phyloP scores from a whole-genome alignment of 331 rosid genomes.

The Prunus yedoensis region DNA sequence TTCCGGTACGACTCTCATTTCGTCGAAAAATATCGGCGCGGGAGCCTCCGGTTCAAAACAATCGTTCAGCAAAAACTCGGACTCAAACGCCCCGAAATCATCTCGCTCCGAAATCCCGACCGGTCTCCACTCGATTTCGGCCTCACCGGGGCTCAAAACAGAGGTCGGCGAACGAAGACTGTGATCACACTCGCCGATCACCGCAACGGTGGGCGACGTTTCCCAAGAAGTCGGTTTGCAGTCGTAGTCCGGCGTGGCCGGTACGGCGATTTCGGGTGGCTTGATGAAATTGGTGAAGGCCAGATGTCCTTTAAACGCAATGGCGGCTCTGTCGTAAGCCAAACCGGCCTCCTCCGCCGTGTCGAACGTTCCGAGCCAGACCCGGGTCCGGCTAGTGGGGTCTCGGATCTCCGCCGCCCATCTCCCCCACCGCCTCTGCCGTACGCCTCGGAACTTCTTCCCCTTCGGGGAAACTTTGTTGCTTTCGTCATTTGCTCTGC shows the following conservation, averaged over 20 bases:
- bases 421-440: slow-evolving; percentile 66
- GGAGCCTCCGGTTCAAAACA: slow-evolving; percentile 17
- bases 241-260: background rate
- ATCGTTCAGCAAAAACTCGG: slow-evolving; percentile 10
- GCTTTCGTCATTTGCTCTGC: background rate
- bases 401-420: slow-evolving; percentile 85
- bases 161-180: slow-evolving; percentile 52
- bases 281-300: slow-evolving; percentile 61
- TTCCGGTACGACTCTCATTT: slow-evolving; percentile 16
- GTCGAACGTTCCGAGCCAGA: slow-evolving; percentile 75
- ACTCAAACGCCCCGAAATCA: slow-evolving; percentile 6
- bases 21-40: slow-evolving; percentile 27
- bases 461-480: background rate
- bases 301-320: slow-evolving; percentile 42
- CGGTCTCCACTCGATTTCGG: slow-evolving; percentile 18
- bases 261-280: slow-evolving; percentile 4
- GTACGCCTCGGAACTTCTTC: slow-evolving; percentile 56
- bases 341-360: slow-evolving; percentile 78
- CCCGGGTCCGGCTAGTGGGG: slow-evolving; percentile 31
- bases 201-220: background rate
- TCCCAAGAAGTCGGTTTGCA: background rate
- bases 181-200: background rate
- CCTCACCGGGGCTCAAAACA: slow-evolving; percentile 28
- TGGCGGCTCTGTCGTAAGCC: slow-evolving; percentile 63
- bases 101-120: background rate